These are phyloP conservation scores for Leucocoprinus leucothites DNA, from an alignment of 768 basidiomycete genomes.

Conservation along the genomic window DNA sequence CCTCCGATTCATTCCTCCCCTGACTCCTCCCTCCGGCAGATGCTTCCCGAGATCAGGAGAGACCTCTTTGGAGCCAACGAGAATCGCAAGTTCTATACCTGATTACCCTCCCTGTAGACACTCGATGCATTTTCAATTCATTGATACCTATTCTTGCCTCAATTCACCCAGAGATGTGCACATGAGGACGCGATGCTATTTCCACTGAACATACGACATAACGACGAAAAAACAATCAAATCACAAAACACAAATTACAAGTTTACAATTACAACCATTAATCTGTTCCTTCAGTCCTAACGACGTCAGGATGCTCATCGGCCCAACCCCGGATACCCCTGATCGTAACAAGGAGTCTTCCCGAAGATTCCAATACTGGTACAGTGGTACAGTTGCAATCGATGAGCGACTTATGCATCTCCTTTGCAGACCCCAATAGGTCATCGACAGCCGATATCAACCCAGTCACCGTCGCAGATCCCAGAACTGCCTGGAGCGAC, in stretches of 20 bases:
- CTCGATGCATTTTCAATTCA: background rate
- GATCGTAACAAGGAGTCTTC: background rate
- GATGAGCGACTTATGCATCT: background rate
- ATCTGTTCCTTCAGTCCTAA: background rate
- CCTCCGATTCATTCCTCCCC: background rate
- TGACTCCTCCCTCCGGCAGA: slow-evolving; percentile 40
- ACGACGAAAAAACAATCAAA: background rate
- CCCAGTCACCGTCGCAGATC: background rate
- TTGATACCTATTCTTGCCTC: background rate
- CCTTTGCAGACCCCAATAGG: background rate
- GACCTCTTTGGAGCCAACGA: slow-evolving; percentile 88
- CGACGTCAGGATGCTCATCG: background rate
- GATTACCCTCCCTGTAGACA: slow-evolving; percentile 15
- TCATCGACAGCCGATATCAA: background rate
- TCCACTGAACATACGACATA: background rate
- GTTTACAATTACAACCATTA: background rate
- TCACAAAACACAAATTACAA: background rate
- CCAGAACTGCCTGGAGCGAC: background rate
- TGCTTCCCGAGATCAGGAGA: slow-evolving; percentile 91
- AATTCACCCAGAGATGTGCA: background rate
- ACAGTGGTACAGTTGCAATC: background rate
- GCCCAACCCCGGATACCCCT: background rate
- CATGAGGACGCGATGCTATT: background rate
- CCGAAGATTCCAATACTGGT: background rate
- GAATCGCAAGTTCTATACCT: slow-evolving; percentile 91